These are phyloP conservation scores for Fraxinus cuspidata DNA, from an alignment of 257 asterid species.

Conservation along the genomic window DNA sequence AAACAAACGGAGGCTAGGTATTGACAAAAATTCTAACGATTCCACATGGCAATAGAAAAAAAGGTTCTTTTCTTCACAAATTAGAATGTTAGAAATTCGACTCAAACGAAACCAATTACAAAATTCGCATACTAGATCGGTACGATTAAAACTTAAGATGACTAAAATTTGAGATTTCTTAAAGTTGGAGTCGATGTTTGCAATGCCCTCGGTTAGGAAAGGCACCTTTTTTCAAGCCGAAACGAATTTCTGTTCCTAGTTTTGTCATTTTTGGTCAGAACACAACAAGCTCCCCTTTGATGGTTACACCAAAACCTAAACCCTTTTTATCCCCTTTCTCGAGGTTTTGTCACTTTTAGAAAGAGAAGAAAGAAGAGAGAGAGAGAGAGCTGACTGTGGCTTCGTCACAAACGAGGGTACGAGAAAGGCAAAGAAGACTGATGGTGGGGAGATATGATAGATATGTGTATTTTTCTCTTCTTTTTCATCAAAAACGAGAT, in stretches of 20 bases:
- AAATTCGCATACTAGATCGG: neutral
- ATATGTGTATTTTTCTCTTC: neutral
- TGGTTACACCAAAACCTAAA: constrained; percentile 16
- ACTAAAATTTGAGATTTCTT: neutral
- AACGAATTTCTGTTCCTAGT: constrained; percentile 8
- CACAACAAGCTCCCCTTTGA: constrained; percentile 4
- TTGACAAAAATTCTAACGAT: too few species aligned
- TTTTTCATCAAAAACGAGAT: constrained; percentile 42
- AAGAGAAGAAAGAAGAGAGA: neutral
- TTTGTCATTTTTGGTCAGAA: constrained; percentile 18
- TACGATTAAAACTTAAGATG: neutral
- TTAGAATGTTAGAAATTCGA: neutral
- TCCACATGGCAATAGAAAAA: too few species aligned
- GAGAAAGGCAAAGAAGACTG: constrained; percentile 27
- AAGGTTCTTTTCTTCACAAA: neutral
- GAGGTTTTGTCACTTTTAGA: constrained; percentile 10
- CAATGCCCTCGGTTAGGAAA: neutral
- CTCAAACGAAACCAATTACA: neutral
- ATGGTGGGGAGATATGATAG: constrained; percentile 27
- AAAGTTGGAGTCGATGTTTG: neutral
- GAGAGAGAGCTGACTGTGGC: neutral
- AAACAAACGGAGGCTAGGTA: too few species aligned
- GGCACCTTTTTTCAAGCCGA: neutral
- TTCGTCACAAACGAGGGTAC: constrained; percentile 30
- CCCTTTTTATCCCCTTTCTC: constrained; percentile 25